Evolutionary conservation across 2,329 filamentous ascomycete genomes (phyloP), one percentile per base, ranked within the genome.

Genomic region (Aspergillus brasiliensis): DNA sequence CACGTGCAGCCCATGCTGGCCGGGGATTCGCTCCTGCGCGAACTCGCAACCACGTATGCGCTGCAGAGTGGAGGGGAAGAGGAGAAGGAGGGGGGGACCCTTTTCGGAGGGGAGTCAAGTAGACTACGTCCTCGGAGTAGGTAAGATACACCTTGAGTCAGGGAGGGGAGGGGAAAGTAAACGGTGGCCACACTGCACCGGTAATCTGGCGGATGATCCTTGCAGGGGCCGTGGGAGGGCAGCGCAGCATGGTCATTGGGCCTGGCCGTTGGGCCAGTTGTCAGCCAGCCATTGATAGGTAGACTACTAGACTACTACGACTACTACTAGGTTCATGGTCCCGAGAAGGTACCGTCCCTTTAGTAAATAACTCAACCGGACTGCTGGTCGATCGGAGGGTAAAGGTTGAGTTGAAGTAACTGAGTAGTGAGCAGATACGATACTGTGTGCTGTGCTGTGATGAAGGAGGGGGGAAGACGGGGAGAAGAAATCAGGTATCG

Each of bases 191-290:
- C n/a, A 60, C 61, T 60, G 57, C 49, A 51, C 25, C 37, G 46
- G 28, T 56, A 56, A 61, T 54, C 61, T 56, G 46, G 49, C 38
- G 54, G 63, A 57, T 47, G 63, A 63, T 65, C 63, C 46, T 56
- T 62, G 57, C 62, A 62, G 52, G 52, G 42, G 31, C 31, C 48
- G 34, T 34, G 54, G 54, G 37, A 57, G 37, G 52, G 57, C 34
- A 38, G 31, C 37, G 46, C 55, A 38, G 42, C 15, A 25, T 28
- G 48, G 25, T 17, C 25, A 58, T 51, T 61, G 31, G 44, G 17
- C 34, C 47, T 11, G 46, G 56, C 46, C 25, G 52, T 51, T n/a
- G 31, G 48, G 27, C 28, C 27, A 47, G 53, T 47, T 48, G 46
- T 31, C 46, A 49, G 46, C 25, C 46, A 25, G 46, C 25, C 25